Percentiles rank a stretch among this genome's conserved stretches.
These are phyloP conservation scores for Oemleria cerasiformis DNA, from an alignment of 306 rosid genomes.

Conservation along the genomic window DNA sequence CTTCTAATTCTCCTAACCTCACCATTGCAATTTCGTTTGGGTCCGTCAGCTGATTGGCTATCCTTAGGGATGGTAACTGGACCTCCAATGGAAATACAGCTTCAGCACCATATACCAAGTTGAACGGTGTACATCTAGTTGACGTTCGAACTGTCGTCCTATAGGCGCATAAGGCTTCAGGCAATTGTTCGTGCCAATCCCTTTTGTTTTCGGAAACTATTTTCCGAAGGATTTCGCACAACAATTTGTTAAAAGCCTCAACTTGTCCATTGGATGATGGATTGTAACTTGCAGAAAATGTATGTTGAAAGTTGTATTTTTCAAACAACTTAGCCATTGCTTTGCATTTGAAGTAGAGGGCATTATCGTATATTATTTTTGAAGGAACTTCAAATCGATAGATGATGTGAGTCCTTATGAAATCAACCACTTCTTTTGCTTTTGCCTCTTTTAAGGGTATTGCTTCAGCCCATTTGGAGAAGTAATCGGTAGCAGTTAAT, in stretches of 20 bases:
- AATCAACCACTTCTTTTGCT: not conserved
- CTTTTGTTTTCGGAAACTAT: not conserved
- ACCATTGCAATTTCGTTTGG: not conserved
- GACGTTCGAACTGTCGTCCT: not conserved
- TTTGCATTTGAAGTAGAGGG: not conserved
- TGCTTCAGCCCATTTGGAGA: not conserved
- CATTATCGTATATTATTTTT: too few species aligned
- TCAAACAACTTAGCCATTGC: not conserved
- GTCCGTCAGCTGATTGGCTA: not conserved
- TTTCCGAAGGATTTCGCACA: not conserved
- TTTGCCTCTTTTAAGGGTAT: not conserved
- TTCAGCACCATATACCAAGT: not conserved
- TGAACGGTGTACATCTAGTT: slow-evolving; percentile 3
- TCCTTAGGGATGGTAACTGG: not conserved
- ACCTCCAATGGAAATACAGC: not conserved
- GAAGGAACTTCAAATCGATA: too few species aligned
- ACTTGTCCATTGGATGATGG: not conserved
- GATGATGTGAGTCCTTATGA: too few species aligned
- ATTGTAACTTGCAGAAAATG: not conserved
- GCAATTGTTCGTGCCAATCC: not conserved
- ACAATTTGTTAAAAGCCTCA: not conserved
- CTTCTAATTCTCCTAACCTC: not conserved
- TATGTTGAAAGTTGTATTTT: not conserved
- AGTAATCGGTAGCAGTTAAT: not conserved
- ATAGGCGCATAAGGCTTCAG: not conserved